These are phyloP conservation scores for Hordeum pubiflorum DNA, from an alignment of 202 grass and related monocot genomes.

Conservation along the genomic window DNA sequence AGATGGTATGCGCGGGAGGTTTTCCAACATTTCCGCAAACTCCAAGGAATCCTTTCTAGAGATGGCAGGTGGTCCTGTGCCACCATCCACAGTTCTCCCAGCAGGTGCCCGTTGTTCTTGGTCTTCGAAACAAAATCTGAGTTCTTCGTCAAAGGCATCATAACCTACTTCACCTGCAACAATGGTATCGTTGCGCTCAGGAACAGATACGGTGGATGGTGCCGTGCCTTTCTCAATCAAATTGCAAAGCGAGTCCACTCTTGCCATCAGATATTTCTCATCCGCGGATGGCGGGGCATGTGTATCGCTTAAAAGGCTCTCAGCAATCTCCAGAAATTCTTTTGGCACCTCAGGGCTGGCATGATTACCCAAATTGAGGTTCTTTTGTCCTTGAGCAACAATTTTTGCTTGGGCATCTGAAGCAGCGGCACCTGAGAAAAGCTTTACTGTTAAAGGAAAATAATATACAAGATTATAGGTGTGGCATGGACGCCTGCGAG, in stretches of 20 bases:
- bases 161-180: conserved; percentile 10
- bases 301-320: conserved; percentile 61
- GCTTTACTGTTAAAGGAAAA: neutral
- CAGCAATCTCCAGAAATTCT: conserved; percentile 43
- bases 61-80: conserved; percentile 17
- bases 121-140: neutral
- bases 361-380: conserved; percentile 29
- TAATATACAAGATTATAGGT: neutral
- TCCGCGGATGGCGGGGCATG: conserved; percentile 31
- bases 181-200: neutral
- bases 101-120: conserved; percentile 3
- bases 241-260: conserved; percentile 46
- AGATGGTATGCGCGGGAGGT: conserved; percentile 48
- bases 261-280: conserved; percentile 50
- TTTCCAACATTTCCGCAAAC: conserved; percentile 33
- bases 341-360: conserved; percentile 13
- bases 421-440: neutral
- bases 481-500: neutral
- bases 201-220: neutral
- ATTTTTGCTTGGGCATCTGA: neutral
- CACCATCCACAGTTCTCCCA: neutral
- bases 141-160: conserved; percentile 28
- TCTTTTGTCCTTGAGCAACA: conserved; percentile 20
- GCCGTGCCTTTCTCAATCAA: conserved; percentile 40
- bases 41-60: conserved; percentile 41